A percentile compares a stretch with the other conserved stretches of the same genome.
Conservation (phyloP, 129 eudicot genomes). For the Tanacetum coccineum region DNA sequence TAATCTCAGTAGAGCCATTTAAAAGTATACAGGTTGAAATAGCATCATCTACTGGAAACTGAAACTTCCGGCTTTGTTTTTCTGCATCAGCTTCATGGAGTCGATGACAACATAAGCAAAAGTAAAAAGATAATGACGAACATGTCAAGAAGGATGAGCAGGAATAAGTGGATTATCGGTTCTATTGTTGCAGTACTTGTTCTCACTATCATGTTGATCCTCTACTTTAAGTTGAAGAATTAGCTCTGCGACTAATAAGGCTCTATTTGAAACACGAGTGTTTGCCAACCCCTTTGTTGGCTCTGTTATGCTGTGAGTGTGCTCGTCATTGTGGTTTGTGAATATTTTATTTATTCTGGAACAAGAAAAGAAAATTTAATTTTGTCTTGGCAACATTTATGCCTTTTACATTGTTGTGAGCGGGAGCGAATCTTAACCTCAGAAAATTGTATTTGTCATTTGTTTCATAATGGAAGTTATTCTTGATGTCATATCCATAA, state of each 20-base stretch:
- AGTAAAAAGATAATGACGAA: conserved; percentile 53
- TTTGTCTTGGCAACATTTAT: neutral
- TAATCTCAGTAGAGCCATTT: neutral
- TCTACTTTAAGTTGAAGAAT: conserved; percentile 47
- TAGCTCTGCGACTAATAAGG: neutral
- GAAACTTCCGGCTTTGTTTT: neutral
- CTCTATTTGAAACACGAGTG: neutral
- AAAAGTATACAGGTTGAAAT: neutral
- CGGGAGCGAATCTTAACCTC: conserved; percentile 18
- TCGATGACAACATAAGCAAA: conserved; percentile 35
- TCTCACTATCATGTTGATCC: conserved; percentile 48
- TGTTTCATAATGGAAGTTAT: conserved; percentile 22
- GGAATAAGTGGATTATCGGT: conserved; percentile 45
- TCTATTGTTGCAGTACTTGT: conserved; percentile 32
- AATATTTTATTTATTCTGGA: conserved; percentile 2
- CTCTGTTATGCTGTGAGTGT: conserved; percentile 15
- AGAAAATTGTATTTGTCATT: conserved; percentile 1
- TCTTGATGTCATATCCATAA: neutral
- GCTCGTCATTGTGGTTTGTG: conserved; percentile 23
- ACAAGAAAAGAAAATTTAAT: neutral
- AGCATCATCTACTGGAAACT: too few relatives aligned
- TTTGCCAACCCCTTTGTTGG: conserved; percentile 1
- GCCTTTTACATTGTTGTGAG: conserved; percentile 15
- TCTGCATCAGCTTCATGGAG: conserved; percentile 35
- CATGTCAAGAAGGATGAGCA: conserved; percentile 58